Evolutionary conservation across 2,329 filamentous ascomycete species (phyloP), one percentile per base, ranked within the genome.

Genomic region (Delphinella strobiligena): DNA sequence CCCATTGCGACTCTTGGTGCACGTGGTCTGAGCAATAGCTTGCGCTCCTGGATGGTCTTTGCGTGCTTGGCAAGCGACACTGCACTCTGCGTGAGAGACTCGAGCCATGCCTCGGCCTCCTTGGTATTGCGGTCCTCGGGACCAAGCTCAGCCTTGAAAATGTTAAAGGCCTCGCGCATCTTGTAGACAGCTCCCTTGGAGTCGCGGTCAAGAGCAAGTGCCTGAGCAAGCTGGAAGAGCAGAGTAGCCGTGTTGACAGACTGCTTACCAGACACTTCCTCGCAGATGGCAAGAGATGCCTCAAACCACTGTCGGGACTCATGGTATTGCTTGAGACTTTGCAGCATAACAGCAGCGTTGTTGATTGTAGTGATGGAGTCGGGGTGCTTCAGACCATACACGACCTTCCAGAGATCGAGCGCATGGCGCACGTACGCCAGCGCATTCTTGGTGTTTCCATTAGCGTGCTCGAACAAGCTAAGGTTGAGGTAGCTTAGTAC

Each of bases 331-430:
- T 96, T 94, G 52, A 95, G 74, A 41, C 87, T 80, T 63, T 98
- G 91, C 43, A 98, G 77, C 91, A 98, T 98, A 44, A 98, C 91
- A 5, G 91, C 91, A 15, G 86, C 89, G 55, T 98, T 98, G 74
- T 96, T 98, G 63, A 96, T 82, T 12, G 91, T 96, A 7, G 93
- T 98, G 63, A 98, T 95, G 7, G 87, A 93, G 64, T 98, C 91
- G 3, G 91, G 91, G 63, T 98, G 91, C 53, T 86, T 82, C 19
- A 81, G 69, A 22, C 91, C 91, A 58, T 95, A 98, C 53, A 96
- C 89, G 52, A 96, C 75, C 69, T 94, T 95, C 89, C 89, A 96
- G 46, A 98, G 71, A 57, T 91, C 80, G 49, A 98, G 74, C 5
- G 91, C 91, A 59, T 98, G 91, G 59, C 84, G 85, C 48, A 93